Evolutionary conservation across 2,329 filamentous ascomycete species (phyloP).

Genomic region (Phialophora tarda): DNA sequence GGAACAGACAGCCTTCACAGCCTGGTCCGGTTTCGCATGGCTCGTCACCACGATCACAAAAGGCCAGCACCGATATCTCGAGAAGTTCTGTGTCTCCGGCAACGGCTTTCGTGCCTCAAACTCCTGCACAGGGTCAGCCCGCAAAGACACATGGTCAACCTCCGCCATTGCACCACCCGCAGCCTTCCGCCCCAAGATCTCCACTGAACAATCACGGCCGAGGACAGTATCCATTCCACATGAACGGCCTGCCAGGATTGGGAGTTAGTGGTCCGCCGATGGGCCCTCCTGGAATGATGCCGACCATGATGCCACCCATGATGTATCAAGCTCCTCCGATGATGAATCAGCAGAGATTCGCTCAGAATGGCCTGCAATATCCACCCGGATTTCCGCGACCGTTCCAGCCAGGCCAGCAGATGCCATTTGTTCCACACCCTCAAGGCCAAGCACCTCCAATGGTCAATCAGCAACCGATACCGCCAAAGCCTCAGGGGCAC

Average conservation of each 20-base stretch:
- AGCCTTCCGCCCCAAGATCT: slow-evolving; percentile 67
- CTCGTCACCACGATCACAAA: slow-evolving; percentile 65
- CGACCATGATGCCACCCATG: slow-evolving; percentile 60
- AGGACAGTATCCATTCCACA: slow-evolving; percentile 59
- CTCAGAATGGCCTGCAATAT: slow-evolving; percentile 58
- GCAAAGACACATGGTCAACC: slow-evolving; percentile 63
- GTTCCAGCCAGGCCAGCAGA: slow-evolving; percentile 61
- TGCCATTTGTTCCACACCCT: slow-evolving; percentile 51
- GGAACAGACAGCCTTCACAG: slow-evolving; percentile 77
- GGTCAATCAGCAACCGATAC: slow-evolving; percentile 42
- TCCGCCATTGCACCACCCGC: slow-evolving; percentile 61
- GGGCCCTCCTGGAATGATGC: slow-evolving; percentile 59
- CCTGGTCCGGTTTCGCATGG: slow-evolving; percentile 76
- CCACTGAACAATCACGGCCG: slow-evolving; percentile 67
- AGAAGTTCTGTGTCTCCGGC: slow-evolving; percentile 66
- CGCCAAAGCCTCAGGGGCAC: slow-evolving; percentile 62
- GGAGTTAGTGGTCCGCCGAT: slow-evolving; percentile 63
- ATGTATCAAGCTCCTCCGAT: slow-evolving; percentile 58
- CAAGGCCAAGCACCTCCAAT: slow-evolving; percentile 46
- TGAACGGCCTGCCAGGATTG: slow-evolving; percentile 60
- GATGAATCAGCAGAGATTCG: slow-evolving; percentile 60
- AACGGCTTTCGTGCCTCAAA: slow-evolving; percentile 68
- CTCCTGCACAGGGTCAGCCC: slow-evolving; percentile 67
- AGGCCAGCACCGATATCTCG: slow-evolving; percentile 61
- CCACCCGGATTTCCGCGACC: slow-evolving; percentile 68